Percentiles rank a stretch among this genome's conserved stretches.
These are phyloP conservation scores for Bretziella fagacearum DNA, from an alignment of 2,329 filamentous ascomycete genomes.

Conservation along the genomic window DNA sequence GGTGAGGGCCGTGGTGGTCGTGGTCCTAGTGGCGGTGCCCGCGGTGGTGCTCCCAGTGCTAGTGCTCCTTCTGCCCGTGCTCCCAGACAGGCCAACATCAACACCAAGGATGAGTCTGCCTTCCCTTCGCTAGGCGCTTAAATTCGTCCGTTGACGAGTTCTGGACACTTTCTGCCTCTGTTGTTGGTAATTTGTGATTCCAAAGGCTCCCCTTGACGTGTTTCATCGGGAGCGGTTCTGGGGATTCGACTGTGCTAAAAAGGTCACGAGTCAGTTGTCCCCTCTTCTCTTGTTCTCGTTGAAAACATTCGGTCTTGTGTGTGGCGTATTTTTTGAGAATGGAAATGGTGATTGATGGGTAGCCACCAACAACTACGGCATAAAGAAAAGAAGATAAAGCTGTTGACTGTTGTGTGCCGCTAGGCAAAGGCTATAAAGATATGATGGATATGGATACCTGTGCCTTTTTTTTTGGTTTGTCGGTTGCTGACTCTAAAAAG, in stretches of 20 bases:
- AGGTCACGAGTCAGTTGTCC: not conserved
- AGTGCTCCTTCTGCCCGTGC: constrained; percentile 22
- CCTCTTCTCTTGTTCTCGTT: not conserved
- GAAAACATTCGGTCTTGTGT: not conserved
- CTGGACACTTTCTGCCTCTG: not conserved
- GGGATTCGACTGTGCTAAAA: not conserved
- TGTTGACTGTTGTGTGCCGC: not conserved
- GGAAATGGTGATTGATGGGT: not conserved
- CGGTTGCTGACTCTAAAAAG: not conserved
- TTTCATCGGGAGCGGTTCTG: not conserved
- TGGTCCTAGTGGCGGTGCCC: constrained; percentile 28
- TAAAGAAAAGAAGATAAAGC: not conserved
- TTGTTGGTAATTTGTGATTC: not conserved
- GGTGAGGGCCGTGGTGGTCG: constrained; percentile 29
- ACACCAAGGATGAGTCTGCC: constrained; percentile 39
- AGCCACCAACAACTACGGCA: not conserved
- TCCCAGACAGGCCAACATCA: constrained; percentile 24
- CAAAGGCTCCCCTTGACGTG: not conserved
- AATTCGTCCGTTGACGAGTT: constrained; percentile 18
- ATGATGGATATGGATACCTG: constrained; percentile 2
- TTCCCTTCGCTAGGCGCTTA: constrained; percentile 45
- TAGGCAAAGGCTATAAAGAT: not conserved
- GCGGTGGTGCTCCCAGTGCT: constrained; percentile 28
- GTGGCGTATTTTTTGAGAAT: not conserved
- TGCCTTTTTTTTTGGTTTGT: not conserved